A percentile compares a stretch with the other conserved stretches of the same genome.
Evolutionary conservation across 2,329 filamentous ascomycete species (phyloP).

Genomic region (Fusarium graminum): DNA sequence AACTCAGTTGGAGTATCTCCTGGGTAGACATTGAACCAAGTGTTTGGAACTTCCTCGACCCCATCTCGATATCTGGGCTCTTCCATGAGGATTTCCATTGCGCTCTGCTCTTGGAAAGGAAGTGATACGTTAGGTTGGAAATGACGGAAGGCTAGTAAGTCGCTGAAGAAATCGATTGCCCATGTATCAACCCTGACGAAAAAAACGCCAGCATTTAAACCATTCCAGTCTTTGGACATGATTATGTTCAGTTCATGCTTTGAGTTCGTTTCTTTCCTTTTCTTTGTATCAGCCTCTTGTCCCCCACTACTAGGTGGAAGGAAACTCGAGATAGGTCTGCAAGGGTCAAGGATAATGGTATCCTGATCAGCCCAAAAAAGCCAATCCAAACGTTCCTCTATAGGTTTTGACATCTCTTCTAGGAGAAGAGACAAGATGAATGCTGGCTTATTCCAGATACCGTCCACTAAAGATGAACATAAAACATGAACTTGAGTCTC

Average conservation of each 20-base stretch:
- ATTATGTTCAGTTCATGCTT: background rate
- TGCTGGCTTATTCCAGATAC: slow-evolving; percentile 8
- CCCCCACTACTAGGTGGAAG: background rate
- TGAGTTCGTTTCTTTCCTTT: background rate
- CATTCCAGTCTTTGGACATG: slow-evolving; percentile 12
- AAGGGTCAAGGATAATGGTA: slow-evolving; percentile 5
- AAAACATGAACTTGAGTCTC: background rate
- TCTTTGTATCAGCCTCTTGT: too few relatives aligned
- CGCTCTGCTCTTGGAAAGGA: slow-evolving; percentile 5
- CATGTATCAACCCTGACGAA: background rate
- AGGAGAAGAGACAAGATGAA: slow-evolving; percentile 5
- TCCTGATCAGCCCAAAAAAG: slow-evolving; percentile 1
- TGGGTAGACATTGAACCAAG: slow-evolving; percentile 13
- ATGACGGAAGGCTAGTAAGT: background rate
- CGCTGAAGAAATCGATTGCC: slow-evolving; percentile 9
- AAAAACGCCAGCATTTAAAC: slow-evolving; percentile 7
- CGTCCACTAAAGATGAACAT: slow-evolving; percentile 1
- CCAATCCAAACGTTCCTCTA: background rate
- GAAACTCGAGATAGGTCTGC: slow-evolving; percentile 5
- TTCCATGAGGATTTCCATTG: slow-evolving; percentile 4
- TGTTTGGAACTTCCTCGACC: background rate
- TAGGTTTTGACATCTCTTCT: slow-evolving; percentile 1
- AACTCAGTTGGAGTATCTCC: background rate
- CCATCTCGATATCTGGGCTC: background rate
- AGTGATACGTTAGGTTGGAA: slow-evolving; percentile 2